Base-by-base conservation (phyloP, 331 rosid species). In the Acacia pycnantha region DNA sequence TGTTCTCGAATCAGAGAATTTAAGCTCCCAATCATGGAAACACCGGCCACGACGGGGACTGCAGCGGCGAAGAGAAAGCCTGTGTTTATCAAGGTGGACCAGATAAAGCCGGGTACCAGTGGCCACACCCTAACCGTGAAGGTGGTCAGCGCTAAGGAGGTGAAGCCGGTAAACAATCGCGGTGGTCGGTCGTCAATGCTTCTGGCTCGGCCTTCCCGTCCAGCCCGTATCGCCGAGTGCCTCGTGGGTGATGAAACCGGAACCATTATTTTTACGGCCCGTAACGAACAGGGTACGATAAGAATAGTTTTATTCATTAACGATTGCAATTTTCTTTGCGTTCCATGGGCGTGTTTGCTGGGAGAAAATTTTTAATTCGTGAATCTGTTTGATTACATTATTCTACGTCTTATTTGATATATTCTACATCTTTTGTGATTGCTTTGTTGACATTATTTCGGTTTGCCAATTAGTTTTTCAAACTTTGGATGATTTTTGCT, bases 161-260 rank as follows among this genome's bases (percentile, higher is more conserved):
- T 94, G 22, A 94, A 90, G 89, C 86, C 87, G 4, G 78, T 88
- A 24, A 81, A 62, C 75, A 83, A 53, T 82, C 84, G 91, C 66
- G 87, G 79, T 26, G 88, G 86, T 40, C 91, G 92, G 37, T 84
- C 97, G 46, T 35, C 94, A 37, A 81, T 88, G 82, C 78, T 88
- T 1, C 73, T 86, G 8, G 73, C 89, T 77, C 92, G 91, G 11
- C 94, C 95, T 6, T 35, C 96, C 15, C 96, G 96, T 73, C 64
- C 77, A 2, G 18, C 44, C 26, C 76, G 58, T 11, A 92, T 94
- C 26, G 87, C 98, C 27, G 98, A 94, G 86, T 92, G 97, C 79
- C 68, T 91, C 24, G 87, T 94, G 27, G 98, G 97, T 9, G 98
- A 94, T 29, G 97, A 94, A 82, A 92, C 97, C 2, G 98, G 94